Conservation (phyloP, 139 green algal species). For the Deuterostichococcus epilithicus region DNA sequence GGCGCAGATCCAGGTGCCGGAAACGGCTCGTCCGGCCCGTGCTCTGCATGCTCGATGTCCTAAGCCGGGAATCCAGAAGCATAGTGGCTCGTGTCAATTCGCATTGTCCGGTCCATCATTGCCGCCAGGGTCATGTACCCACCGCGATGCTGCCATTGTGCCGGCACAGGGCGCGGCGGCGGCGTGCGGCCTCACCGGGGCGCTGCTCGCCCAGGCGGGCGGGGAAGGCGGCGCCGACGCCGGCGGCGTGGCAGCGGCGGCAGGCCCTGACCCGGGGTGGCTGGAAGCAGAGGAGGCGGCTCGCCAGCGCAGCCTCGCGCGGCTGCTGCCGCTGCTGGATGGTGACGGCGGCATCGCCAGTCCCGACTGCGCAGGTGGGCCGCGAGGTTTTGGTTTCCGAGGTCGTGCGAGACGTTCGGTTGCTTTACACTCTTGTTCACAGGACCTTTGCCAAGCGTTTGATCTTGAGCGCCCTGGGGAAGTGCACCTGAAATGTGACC, state of each 20-base stretch:
- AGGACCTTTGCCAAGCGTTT: too few species aligned
- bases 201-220: not conserved
- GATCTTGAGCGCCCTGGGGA: too few species aligned
- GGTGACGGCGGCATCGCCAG: conserved; percentile 13
- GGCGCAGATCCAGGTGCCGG: not conserved
- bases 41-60: not conserved
- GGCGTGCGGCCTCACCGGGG: not conserved
- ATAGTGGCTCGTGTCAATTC: not conserved
- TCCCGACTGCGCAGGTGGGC: conserved; percentile 8
- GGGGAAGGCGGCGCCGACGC: not conserved
- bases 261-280: not conserved
- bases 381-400: too few species aligned
- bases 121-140: not conserved
- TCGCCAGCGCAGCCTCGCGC: conserved; percentile 5
- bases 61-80: not conserved
- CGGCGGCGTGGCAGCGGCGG: not conserved
- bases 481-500: too few species aligned
- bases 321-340: conserved; percentile 11
- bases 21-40: too few species aligned
- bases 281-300: conserved; percentile 3
- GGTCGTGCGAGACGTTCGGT: too few species aligned
- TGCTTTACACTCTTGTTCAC: too few species aligned
- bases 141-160: not conserved
- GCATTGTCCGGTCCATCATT: not conserved
- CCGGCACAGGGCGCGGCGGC: not conserved